Conservation (phyloP, 345 rosid genomes). For the Salix viminalis region DNA sequence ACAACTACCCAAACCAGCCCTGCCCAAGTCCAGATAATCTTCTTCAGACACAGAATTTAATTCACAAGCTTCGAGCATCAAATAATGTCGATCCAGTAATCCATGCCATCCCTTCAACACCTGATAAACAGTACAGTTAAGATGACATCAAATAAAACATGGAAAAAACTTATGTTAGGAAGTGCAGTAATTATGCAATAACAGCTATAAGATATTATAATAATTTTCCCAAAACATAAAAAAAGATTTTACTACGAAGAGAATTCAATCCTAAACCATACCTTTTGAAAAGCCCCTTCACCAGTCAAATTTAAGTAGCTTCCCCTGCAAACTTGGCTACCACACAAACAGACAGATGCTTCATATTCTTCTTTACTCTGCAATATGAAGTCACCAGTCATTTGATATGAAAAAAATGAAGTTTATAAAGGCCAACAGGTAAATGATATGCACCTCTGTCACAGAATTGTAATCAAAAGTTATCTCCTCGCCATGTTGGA, state of each 20-base stretch:
- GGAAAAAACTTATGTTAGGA: neutral
- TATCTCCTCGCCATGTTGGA: conserved; percentile 90
- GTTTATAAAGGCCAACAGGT: conserved; percentile 3
- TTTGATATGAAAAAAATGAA: conserved; percentile 1
- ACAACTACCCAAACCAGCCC: conserved; percentile 97
- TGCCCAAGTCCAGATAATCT: conserved; percentile 91
- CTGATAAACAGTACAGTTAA: conserved; percentile 36
- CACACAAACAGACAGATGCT: conserved; percentile 99
- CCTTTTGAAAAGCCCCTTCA: conserved; percentile 98
- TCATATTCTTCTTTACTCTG: conserved; percentile 99
- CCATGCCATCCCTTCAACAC: conserved; percentile 93
- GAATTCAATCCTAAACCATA: conserved; percentile 16
- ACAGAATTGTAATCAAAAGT: conserved; percentile 98
- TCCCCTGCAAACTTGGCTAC: conserved; percentile 99
- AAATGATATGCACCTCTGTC: conserved; percentile 68
- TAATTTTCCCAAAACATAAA: neutral
- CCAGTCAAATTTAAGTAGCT: conserved; percentile 99
- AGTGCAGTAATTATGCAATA: neutral
- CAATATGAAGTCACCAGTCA: conserved; percentile 24
- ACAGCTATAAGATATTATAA: neutral
- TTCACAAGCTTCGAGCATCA: conserved; percentile 91
- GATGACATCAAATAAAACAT: neutral
- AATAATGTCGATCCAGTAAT: conserved; percentile 68
- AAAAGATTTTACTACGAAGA: neutral
- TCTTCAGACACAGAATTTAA: conserved; percentile 81